These are phyloP conservation scores for Penicillium brasilianum DNA, from an alignment of 2,329 filamentous ascomycete genomes.

Conservation along the genomic window DNA sequence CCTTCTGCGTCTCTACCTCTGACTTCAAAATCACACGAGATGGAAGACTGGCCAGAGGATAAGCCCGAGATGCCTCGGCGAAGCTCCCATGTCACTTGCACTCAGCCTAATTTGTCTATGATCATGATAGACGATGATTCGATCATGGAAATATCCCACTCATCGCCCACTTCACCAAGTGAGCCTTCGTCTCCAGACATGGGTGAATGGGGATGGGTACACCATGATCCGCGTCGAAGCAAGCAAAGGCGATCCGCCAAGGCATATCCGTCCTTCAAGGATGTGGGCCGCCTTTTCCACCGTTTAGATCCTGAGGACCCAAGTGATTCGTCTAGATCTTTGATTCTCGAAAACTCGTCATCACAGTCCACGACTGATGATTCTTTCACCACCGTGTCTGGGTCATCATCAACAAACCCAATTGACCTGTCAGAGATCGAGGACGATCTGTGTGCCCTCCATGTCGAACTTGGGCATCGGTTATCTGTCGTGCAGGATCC, in stretches of 20 bases:
- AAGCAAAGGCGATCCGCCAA: too few species aligned
- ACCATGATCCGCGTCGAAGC: neutral
- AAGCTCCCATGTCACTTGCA: neutral
- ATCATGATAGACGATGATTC: neutral
- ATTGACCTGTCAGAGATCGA: neutral
- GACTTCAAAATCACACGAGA: neutral
- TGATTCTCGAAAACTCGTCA: neutral
- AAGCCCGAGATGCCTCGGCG: neutral
- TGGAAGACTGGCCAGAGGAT: neutral
- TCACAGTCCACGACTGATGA: neutral
- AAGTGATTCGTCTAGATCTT: neutral
- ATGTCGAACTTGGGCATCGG: neutral
- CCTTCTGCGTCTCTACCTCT: neutral
- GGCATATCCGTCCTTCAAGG: neutral
- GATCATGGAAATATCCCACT: neutral
- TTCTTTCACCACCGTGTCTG: neutral
- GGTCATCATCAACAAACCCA: neutral
- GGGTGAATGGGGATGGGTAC: neutral
- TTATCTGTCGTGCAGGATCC: neutral
- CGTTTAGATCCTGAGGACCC: neutral
- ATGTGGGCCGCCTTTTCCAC: neutral
- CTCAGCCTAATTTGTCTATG: neutral
- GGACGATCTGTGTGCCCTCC: neutral
- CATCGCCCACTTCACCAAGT: neutral
- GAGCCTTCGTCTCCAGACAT: neutral